Conservation (phyloP, 1,284 basidiomycete species). For the Grifola frondosa region DNA sequence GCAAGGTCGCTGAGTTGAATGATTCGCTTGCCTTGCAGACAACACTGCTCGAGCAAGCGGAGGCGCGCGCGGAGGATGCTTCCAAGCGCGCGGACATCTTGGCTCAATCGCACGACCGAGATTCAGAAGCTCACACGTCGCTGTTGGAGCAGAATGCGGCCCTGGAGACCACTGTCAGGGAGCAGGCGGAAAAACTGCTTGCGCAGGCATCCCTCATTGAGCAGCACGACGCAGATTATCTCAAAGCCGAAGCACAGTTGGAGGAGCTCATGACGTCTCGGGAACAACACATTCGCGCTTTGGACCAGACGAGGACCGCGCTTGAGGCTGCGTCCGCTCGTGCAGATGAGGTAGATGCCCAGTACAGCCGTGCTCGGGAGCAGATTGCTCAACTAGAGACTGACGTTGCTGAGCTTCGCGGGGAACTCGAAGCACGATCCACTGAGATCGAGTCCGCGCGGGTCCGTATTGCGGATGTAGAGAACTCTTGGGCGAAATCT, state of each 20-base stretch:
- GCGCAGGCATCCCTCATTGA: conserved; percentile 75
- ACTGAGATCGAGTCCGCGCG: conserved; percentile 73
- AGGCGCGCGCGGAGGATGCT: conserved; percentile 81
- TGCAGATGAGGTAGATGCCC: conserved; percentile 78
- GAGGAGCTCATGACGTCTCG: conserved; percentile 68
- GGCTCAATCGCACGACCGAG: conserved; percentile 77
- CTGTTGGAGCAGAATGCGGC: conserved; percentile 67
- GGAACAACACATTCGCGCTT: conserved; percentile 82
- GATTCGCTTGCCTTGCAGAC: conserved; percentile 77
- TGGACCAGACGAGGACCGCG: conserved; percentile 84
- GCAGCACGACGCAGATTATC: conserved; percentile 80
- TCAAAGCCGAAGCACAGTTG: conserved; percentile 64
- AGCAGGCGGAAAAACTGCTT: conserved; percentile 77
- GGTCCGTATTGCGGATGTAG: conserved; percentile 67
- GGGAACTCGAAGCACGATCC: conserved; percentile 73
- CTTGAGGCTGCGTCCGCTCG: conserved; percentile 75
- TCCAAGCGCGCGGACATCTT: conserved; percentile 78
- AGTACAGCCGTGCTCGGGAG: conserved; percentile 69
- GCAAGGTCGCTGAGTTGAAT: conserved; percentile 70
- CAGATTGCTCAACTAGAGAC: conserved; percentile 68
- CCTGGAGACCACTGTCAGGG: conserved; percentile 72
- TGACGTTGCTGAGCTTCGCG: conserved; percentile 75
- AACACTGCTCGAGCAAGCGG: conserved; percentile 76
- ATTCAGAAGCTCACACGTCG: conserved; percentile 68
- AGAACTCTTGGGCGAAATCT: conserved; percentile 85